Conservation (phyloP, 1,284 basidiomycete species). For the Coniophora puteana region DNA sequence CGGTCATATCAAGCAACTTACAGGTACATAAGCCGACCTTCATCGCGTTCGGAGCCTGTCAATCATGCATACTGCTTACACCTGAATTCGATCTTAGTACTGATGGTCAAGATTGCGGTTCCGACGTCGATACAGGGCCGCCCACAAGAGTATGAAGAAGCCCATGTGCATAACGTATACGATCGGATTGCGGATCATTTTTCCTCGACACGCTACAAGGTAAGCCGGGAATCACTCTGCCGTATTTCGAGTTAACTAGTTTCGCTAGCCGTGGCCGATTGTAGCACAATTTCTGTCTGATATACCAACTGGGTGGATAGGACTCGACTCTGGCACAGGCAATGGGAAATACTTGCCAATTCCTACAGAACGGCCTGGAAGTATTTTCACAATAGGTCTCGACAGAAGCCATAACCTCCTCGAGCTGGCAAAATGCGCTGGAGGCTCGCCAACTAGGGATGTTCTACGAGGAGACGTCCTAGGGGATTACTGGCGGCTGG, state of each 20-base stretch:
- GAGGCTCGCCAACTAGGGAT: slow-evolving; percentile 52
- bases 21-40: no score
- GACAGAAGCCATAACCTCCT: slow-evolving; percentile 81
- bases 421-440: slow-evolving; percentile 64
- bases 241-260: slow-evolving; percentile 5
- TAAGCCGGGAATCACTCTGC: slow-evolving; percentile 33
- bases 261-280: slow-evolving; percentile 86
- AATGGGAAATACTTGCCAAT: slow-evolving; percentile 95
- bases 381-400: slow-evolving; percentile 74
- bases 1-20: no score
- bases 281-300: slow-evolving; percentile 78
- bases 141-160: slow-evolving; percentile 61
- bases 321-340: slow-evolving; percentile 93
- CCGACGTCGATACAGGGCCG: slow-evolving; percentile 39
- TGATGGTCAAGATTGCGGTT: slow-evolving; percentile 32
- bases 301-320: slow-evolving; percentile 76
- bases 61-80: not conserved
- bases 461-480: slow-evolving; percentile 76
- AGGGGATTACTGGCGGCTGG: slow-evolving; percentile 64
- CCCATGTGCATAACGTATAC: slow-evolving; percentile 84
- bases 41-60: not conserved
- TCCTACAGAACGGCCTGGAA: slow-evolving; percentile 51
- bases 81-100: slow-evolving; percentile 11
- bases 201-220: slow-evolving; percentile 92
- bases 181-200: slow-evolving; percentile 92